Conservation (phyloP, 139 green algal genomes). For the Asterochloris sp. region DNA sequence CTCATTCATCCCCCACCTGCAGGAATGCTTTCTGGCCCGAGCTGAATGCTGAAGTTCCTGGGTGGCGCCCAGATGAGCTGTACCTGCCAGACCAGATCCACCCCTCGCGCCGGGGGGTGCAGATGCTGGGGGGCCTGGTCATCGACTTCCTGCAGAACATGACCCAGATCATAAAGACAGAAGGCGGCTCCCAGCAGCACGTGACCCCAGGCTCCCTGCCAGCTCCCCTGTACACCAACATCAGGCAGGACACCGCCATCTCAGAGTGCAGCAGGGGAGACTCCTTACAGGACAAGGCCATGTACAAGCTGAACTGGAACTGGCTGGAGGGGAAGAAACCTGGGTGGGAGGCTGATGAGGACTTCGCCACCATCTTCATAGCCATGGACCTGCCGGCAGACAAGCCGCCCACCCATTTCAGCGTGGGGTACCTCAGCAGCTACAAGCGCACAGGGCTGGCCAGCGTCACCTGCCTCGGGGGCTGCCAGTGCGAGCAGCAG, state of each 20-base stretch:
- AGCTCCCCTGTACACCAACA: background rate
- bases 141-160: background rate
- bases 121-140: constrained; percentile 7
- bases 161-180: background rate
- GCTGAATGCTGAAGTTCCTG: constrained; percentile 1
- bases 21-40: constrained; percentile 4
- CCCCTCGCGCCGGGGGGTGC: constrained; percentile 6
- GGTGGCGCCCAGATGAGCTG: constrained; percentile 1
- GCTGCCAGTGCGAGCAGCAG: constrained; percentile 1
- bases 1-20: no score
- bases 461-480: constrained; percentile 5
- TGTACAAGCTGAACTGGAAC: constrained; percentile 11
- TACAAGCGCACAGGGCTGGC: constrained; percentile 12
- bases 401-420: background rate
- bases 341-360: constrained; percentile 5
- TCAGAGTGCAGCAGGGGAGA: constrained; percentile 3
- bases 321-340: constrained; percentile 17
- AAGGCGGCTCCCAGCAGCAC: background rate
- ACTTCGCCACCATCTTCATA: constrained; percentile 8
- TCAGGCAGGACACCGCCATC: background rate
- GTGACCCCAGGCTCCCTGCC: background rate
- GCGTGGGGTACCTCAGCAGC: constrained; percentile 14
- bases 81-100: constrained; percentile 13
- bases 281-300: background rate
- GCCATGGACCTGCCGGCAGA: no score